phyloP scores from a whole-genome alignment of 2,329 filamentous ascomycete species.

The Elsinoe perseae region DNA sequence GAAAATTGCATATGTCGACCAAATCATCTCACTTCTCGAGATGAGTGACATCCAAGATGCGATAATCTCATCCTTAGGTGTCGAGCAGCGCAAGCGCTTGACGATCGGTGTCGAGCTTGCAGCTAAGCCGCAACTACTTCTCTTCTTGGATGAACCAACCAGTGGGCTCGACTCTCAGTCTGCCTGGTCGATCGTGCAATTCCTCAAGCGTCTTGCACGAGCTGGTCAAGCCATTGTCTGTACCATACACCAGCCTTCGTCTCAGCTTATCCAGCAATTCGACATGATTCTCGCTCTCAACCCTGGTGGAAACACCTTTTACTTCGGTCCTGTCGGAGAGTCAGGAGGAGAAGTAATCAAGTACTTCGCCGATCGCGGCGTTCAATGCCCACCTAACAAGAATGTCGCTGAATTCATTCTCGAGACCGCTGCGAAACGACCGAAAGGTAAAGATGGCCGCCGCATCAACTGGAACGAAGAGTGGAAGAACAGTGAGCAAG shows the following conservation, averaged over 20 bases:
- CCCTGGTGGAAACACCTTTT: conserved; percentile 62
- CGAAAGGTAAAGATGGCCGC: conserved; percentile 46
- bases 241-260: conserved; percentile 66
- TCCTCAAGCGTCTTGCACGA: conserved; percentile 58
- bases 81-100: conserved; percentile 63
- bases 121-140: conserved; percentile 57
- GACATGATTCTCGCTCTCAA: conserved; percentile 65
- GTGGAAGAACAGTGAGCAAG: conserved; percentile 60
- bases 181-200: conserved; percentile 60
- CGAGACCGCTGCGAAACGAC: conserved; percentile 54
- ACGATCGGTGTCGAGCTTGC: conserved; percentile 69
- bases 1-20: conserved; percentile 59
- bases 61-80: conserved; percentile 55
- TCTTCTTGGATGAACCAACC: conserved; percentile 68
- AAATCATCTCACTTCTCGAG: conserved; percentile 58
- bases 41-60: conserved; percentile 60
- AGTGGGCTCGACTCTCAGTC: conserved; percentile 62
- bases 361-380: conserved; percentile 60
- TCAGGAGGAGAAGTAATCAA: conserved; percentile 57
- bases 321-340: conserved; percentile 65
- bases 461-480: conserved; percentile 66
- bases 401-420: conserved; percentile 61
- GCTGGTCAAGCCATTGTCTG: conserved; percentile 65
- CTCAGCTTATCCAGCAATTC: conserved; percentile 62
- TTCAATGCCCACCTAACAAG: conserved; percentile 57